Percentiles rank a stretch among this genome's conserved stretches.
Evolutionary conservation across 1,139 yeast species (phyloP).

Genomic region (Candida anutae): DNA sequence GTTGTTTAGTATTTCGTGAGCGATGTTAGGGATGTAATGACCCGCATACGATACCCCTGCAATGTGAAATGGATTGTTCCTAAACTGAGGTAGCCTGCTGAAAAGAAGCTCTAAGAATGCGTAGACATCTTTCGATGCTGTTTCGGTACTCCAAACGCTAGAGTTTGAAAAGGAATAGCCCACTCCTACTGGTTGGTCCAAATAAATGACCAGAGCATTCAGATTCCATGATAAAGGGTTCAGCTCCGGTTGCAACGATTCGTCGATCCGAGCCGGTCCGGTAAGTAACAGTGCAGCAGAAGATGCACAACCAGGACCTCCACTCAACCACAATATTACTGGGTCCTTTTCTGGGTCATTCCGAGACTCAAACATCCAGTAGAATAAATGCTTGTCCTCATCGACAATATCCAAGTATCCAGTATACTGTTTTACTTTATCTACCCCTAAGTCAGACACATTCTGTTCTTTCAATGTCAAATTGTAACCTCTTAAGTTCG

Average conservation of each 20-base stretch:
- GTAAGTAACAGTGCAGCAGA: constrained; percentile 61
- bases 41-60: constrained; percentile 90
- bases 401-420: constrained; percentile 54
- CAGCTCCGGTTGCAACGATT: constrained; percentile 40
- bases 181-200: constrained; percentile 70
- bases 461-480: too few species aligned
- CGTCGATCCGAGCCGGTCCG: constrained; percentile 53
- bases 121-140: constrained; percentile 76
- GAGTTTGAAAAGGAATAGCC: constrained; percentile 68
- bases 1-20: constrained; percentile 62
- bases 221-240: constrained; percentile 66
- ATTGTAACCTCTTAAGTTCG: constrained; percentile 35
- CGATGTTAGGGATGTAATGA: constrained; percentile 76
- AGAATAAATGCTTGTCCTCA: constrained; percentile 68
- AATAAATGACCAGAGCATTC: constrained; percentile 61
- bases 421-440: constrained; percentile 53
- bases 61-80: constrained; percentile 57
- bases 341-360: constrained; percentile 62
- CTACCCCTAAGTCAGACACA: constrained; percentile 50
- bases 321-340: constrained; percentile 62
- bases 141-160: constrained; percentile 52
- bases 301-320: constrained; percentile 76
- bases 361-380: constrained; percentile 69
- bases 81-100: constrained; percentile 61
- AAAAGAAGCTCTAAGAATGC: constrained; percentile 71